Evolutionary conservation across 164 flowering plant genomes (phyloP), one percentile per base, ranked within the genome.

Genomic region (Chimonanthus praecox): DNA sequence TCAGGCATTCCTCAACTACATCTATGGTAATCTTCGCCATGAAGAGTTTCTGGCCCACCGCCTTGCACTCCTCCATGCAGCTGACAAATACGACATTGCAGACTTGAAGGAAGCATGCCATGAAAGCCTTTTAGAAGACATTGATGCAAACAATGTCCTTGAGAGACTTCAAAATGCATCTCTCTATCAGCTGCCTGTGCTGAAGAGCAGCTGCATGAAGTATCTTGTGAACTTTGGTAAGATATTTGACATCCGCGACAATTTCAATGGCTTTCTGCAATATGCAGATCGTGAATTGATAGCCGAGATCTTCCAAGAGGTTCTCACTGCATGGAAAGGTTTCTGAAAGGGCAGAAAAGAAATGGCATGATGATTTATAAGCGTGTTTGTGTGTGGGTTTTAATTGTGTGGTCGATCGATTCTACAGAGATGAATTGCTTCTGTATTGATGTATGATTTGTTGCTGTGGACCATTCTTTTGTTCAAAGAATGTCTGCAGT

Each of bases 221-320:
- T 95, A 95, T 75, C 91, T 95, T 10, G 89, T 95, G 75, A 90
- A 85, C 82, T 95, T 95, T 75, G 94, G 98, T 46, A 95, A 90
- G 82, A 92, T 95, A 79, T 89, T 71, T 71, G 99, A 95, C 70
- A 85, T 95, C 48, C 82, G 86, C 21, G 94, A 92, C 45, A 97
- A 95, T 54, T 85, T 95, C 69, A 88, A 86, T 72, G 79, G 74
- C 48, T 95, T 95, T 76, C 72, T 95, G 72, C 88, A 83, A 47
- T 74, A 64, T 76, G 96, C 92, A 15, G 94, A 93, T 58, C 86
- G 96, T 76, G 99, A 93, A 9, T 80, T 95, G 49, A 82, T 95
- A 33, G 82, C 88, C 16, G 98, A 95, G 54, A 60, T 93, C 73
- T 90, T 95, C 77, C 88, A 89, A 66, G 97, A 93, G 78, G 84